Evolutionary conservation across 495 filamentous ascomycete species (phyloP), one percentile per base, ranked within the genome.

Genomic region (Talaromyces nanjingensis): DNA sequence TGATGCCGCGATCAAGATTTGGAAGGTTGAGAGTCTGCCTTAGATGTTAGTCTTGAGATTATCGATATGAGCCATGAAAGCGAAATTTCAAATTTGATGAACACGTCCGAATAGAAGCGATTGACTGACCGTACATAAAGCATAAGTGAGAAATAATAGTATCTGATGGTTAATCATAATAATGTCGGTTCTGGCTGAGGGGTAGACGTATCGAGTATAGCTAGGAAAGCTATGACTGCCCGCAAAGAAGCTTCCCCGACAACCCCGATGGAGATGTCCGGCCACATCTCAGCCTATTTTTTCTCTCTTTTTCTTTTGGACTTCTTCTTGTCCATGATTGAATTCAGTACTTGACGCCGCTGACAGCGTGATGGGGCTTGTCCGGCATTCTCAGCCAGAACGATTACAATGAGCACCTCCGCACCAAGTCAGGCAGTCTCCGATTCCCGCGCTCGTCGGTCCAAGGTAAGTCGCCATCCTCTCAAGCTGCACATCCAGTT

Each of bases 1-100:
- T 2, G 94, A 98, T 83, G 92, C 91, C 52, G 86, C 90, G 0
- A 83, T 98, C 24, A 98, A 97, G 82, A 81, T 92, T 53, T 98
- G 94, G 94, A 82, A 79, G 65, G 86, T 96, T 3, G 81, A 87
- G 67, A 86, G 85, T 0, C 65, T 89, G 68, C 74, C 82, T 76
- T 89, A 60, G 59, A 7, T 16, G n/a, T 25, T 22, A 18, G 22
- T 34, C 29, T 37, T 34, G 20, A 12, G 27, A 24, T n/a, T 20
- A 39, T 47, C 18, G 45, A 49, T 20, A 49, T 49, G n/a, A 20
- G 22, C 45, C 18, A 49, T 12, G 45, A 9, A 45, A 49, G 45
- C 45, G 45, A 18, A 37, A 8, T 49, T 49, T 49, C 12, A 42
- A 42, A 5, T 42, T 42, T 42, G 12, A 42, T 42, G 37, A 42